Evolutionary conservation across 225 moss, liverwort and hornwort genomes (phyloP).

Genomic region (Antitrichia curtipendula): DNA sequence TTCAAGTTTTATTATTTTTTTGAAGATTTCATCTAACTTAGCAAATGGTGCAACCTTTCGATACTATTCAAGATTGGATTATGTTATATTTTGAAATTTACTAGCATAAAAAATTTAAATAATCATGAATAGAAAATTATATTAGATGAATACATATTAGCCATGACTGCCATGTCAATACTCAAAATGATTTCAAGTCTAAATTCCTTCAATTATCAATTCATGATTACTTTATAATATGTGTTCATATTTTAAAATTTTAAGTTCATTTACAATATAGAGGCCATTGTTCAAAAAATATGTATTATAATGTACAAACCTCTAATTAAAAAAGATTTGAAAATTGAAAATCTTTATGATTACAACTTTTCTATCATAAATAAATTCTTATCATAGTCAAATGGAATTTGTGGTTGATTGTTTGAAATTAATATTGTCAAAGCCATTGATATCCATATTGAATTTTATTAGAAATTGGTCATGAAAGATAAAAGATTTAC

Average conservation of each 20-base stretch:
- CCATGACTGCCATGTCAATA: not conserved
- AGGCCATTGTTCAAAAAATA: no score
- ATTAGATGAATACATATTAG: not conserved
- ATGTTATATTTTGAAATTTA: not conserved
- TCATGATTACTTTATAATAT: not conserved
- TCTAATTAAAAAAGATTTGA: not conserved
- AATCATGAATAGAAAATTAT: not conserved
- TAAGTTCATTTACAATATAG: not conserved
- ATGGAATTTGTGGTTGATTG: not conserved
- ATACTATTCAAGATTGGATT: not conserved
- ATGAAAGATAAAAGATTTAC: not conserved
- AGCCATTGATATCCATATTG: not conserved
- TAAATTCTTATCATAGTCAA: no score
- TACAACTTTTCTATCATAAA: not conserved
- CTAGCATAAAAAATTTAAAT: not conserved
- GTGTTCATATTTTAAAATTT: not conserved
- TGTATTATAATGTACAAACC: not conserved
- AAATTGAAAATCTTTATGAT: not conserved
- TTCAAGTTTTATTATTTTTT: not conserved
- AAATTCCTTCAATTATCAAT: not conserved
- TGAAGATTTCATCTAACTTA: no score
- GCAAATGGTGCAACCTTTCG: conserved; percentile 17
- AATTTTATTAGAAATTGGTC: not conserved
- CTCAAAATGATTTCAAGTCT: not conserved
- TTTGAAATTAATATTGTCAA: not conserved